These are phyloP conservation scores for Boletales sp. DNA, from an alignment of 768 basidiomycete species.

Conservation along the genomic window DNA sequence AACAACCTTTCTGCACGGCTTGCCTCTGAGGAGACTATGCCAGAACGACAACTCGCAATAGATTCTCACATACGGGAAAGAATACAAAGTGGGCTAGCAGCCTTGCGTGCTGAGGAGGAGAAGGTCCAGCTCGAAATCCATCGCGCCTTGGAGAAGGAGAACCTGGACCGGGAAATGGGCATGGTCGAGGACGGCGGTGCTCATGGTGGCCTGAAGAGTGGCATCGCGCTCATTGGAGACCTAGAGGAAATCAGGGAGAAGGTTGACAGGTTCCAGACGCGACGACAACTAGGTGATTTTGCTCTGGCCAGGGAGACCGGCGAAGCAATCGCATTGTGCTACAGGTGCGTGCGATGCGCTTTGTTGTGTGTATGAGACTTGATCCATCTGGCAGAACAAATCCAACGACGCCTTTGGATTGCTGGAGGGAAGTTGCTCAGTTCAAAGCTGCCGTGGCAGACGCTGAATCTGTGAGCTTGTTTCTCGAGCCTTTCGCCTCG, in stretches of 20 bases:
- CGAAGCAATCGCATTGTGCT: constrained; percentile 68
- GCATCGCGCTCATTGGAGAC: constrained; percentile 64
- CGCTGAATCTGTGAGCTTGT: constrained; percentile 58
- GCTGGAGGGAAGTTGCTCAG: constrained; percentile 65
- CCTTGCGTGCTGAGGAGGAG: constrained; percentile 67
- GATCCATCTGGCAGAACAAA: constrained; percentile 32
- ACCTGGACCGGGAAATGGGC: constrained; percentile 69
- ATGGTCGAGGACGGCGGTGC: constrained; percentile 43
- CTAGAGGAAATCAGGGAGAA: constrained; percentile 70
- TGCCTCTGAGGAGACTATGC: constrained; percentile 54
- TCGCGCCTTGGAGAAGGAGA: constrained; percentile 80
- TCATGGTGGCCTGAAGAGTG: constrained; percentile 51
- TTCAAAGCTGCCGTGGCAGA: constrained; percentile 69
- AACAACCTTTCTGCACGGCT: constrained; percentile 69
- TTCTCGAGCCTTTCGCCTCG: constrained; percentile 4
- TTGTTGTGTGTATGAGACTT: neutral
- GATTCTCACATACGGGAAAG: constrained; percentile 71
- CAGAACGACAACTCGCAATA: constrained; percentile 68
- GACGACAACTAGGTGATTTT: constrained; percentile 51
- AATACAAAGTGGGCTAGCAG: constrained; percentile 65
- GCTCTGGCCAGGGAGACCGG: constrained; percentile 54
- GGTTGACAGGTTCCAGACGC: constrained; percentile 65
- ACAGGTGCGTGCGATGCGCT: constrained; percentile 43
- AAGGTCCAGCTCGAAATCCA: constrained; percentile 71
- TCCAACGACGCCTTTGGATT: constrained; percentile 57